These are phyloP conservation scores for Exophiala phaeomuriformis DNA, from an alignment of 2,329 filamentous ascomycete genomes.

Conservation along the genomic window DNA sequence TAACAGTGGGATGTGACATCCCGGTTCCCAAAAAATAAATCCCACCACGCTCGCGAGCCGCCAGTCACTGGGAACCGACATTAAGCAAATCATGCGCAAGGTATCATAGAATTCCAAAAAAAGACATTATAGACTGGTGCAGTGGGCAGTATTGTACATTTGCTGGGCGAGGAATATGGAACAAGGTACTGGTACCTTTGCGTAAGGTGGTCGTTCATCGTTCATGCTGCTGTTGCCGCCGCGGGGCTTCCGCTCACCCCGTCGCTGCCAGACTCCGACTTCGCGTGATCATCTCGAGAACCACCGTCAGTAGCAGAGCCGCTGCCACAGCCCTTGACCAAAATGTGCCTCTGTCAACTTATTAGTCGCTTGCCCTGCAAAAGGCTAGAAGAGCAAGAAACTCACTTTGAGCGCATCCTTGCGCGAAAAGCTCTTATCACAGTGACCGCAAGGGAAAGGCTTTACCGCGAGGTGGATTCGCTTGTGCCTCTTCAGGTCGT, in stretches of 20 bases:
- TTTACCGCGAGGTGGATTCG: constrained; percentile 91
- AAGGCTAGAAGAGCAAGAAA: constrained; percentile 19
- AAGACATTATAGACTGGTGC: not conserved
- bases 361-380: constrained; percentile 25
- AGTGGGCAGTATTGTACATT: constrained; percentile 17
- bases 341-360: constrained; percentile 52
- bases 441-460: constrained; percentile 83
- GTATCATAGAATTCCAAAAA: not conserved
- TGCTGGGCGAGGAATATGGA: not conserved
- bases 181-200: not conserved
- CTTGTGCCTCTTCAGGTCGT: constrained; percentile 93
- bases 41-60: constrained; percentile 12
- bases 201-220: not conserved
- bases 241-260: constrained; percentile 16
- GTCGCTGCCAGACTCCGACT: constrained; percentile 26
- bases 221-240: constrained; percentile 15
- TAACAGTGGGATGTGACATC: constrained; percentile 7
- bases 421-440: constrained; percentile 92
- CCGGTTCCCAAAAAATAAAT: constrained; percentile 7
- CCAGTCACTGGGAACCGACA: constrained; percentile 10
- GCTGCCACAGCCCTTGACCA: constrained; percentile 60
- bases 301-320: constrained; percentile 10
- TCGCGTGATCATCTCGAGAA: constrained; percentile 20
- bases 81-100: constrained; percentile 18
- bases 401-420: constrained; percentile 95